phyloP scores from a whole-genome alignment of 2,329 filamentous ascomycete genomes.

The Zelopaecilomyces penicillatus region DNA sequence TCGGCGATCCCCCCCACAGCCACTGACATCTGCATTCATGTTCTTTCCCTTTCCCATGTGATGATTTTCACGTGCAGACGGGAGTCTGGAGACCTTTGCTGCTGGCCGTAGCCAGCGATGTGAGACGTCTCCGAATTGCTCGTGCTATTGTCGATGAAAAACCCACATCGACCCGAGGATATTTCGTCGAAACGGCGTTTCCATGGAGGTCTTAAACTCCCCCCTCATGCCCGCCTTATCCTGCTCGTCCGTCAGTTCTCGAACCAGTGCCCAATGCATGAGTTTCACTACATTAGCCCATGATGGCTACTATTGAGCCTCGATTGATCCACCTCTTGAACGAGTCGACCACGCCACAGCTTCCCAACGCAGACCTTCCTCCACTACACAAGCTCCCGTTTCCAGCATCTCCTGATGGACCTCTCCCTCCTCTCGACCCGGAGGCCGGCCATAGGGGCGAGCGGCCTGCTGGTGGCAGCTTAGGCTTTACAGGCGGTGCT shows the following conservation, averaged over 20 bases:
- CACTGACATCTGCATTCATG: constrained; percentile 4
- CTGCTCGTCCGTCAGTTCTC: constrained; percentile 1
- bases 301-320: constrained; percentile 59
- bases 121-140: not conserved
- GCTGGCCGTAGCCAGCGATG: too few relatives aligned
- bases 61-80: constrained; percentile 8
- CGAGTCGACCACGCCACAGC: constrained; percentile 41
- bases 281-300: constrained; percentile 25
- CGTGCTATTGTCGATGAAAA: constrained; percentile 3
- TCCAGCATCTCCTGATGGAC: constrained; percentile 34
- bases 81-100: too few relatives aligned
- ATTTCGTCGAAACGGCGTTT: not conserved
- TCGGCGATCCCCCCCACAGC: constrained; percentile 5
- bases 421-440: constrained; percentile 45
- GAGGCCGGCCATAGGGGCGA: constrained; percentile 36
- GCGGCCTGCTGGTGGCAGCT: constrained; percentile 10
- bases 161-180: constrained; percentile 8
- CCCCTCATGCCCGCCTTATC: too few relatives aligned
- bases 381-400: constrained; percentile 42
- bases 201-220: not conserved
- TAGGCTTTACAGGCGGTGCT: not conserved
- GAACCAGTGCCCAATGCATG: constrained; percentile 20
- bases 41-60: not conserved
- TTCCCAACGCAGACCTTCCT: constrained; percentile 44
- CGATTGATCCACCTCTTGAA: constrained; percentile 58